Evolutionary conservation across 176 grass and related monocot species (phyloP).

Genomic region (Zoysia japonica): DNA sequence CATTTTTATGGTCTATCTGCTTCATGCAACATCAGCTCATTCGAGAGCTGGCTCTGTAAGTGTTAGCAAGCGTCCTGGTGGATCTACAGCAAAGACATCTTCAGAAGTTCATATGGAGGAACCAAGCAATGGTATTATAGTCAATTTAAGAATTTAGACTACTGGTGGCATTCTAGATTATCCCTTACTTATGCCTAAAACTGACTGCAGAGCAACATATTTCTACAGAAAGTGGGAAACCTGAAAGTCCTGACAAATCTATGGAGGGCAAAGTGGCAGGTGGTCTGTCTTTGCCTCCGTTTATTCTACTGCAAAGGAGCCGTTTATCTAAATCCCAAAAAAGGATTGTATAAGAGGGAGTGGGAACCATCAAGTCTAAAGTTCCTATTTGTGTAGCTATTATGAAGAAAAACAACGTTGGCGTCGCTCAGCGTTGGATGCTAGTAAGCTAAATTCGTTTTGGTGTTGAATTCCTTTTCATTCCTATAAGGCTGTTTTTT

Average conservation of each 20-base stretch:
- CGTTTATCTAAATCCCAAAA: conserved; percentile 23
- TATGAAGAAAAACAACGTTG: conserved; percentile 31
- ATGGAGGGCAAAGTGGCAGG: not conserved
- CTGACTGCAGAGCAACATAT: conserved; percentile 1
- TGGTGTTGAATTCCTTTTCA: not conserved
- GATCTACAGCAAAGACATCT: not conserved
- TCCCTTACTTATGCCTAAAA: not conserved
- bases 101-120: not conserved
- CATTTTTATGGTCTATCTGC: conserved; percentile 37
- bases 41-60: not conserved
- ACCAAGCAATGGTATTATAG: not conserved
- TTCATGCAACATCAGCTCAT: conserved; percentile 2
- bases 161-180: not conserved
- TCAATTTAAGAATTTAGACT: not conserved
- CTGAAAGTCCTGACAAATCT: not conserved
- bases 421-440: conserved; percentile 17
- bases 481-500: no score
- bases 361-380: conserved; percentile 14
- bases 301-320: not conserved
- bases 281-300: not conserved
- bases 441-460: conserved; percentile 19
- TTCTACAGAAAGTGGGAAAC: conserved; percentile 28
- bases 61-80: not conserved
- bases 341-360: conserved; percentile 29
- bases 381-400: conserved; percentile 31